A percentile compares a stretch with the other conserved stretches of the same genome.
Evolutionary conservation across 768 basidiomycete species (phyloP).

Genomic region (Boletus huronensis): DNA sequence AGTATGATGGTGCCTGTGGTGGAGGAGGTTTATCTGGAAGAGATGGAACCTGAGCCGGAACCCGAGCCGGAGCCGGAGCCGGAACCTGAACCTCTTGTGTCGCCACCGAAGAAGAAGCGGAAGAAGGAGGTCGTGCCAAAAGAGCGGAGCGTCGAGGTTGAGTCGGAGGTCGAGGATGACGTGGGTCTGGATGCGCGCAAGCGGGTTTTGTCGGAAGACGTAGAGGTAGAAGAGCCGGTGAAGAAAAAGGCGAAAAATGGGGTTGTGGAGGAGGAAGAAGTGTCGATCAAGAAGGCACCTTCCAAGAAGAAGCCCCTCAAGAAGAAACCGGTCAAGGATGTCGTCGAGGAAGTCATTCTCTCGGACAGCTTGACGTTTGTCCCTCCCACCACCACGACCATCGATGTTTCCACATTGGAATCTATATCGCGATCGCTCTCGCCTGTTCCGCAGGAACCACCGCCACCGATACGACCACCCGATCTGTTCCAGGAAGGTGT

Average conservation of each 20-base stretch:
- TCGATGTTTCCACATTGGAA: slow-evolving; percentile 44
- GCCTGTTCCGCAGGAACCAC: slow-evolving; percentile 40
- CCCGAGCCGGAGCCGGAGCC: slow-evolving; percentile 29
- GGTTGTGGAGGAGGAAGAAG: slow-evolving; percentile 33
- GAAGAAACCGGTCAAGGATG: slow-evolving; percentile 34
- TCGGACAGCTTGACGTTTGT: slow-evolving; percentile 49
- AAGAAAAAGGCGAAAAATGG: slow-evolving; percentile 33
- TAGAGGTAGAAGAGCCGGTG: slow-evolving; percentile 31
- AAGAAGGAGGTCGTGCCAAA: slow-evolving; percentile 44
- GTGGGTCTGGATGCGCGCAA: slow-evolving; percentile 38
- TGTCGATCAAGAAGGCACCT: slow-evolving; percentile 32
- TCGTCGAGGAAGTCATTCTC: slow-evolving; percentile 50
- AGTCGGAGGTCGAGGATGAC: slow-evolving; percentile 59
- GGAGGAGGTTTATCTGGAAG: slow-evolving; percentile 27
- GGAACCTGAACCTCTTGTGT: slow-evolving; percentile 34
- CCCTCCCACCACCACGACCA: slow-evolving; percentile 46
- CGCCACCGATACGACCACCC: slow-evolving; percentile 45
- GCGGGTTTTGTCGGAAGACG: slow-evolving; percentile 42
- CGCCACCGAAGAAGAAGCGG: slow-evolving; percentile 56
- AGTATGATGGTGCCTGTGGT: slow-evolving; percentile 12
- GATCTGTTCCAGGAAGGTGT: slow-evolving; percentile 55
- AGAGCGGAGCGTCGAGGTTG: slow-evolving; percentile 46
- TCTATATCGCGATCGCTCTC: slow-evolving; percentile 51
- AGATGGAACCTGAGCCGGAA: slow-evolving; percentile 31
- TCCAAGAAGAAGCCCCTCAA: slow-evolving; percentile 36